Base-by-base conservation (phyloP, 2,329 filamentous ascomycete genomes). In the Ophiostoma angusticollis region DNA sequence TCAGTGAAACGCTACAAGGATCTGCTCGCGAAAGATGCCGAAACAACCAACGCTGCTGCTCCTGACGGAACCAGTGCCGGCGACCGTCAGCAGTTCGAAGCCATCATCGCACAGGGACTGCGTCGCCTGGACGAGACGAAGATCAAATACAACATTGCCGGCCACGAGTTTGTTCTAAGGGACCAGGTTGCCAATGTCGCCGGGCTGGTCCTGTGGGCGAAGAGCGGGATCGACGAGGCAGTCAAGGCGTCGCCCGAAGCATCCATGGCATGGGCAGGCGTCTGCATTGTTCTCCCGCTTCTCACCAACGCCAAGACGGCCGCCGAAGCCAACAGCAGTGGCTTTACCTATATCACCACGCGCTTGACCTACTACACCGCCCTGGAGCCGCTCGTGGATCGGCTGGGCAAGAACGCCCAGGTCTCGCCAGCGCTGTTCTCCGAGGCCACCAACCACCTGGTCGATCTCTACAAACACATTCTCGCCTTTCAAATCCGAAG, bases 201-300 rank as follows among this genome's bases (percentile, higher is more conserved):
- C 4, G 12, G 39, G 0, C 25, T 52, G 4, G 39, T 52, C 3
- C 22, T 48, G 31, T 41, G 47, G 41, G 43, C 45, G 11, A 54
- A 58, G 34, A 34, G 35, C 31, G 48, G 42, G 28, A 45, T 58
- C 21, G 37, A 37, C 8, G 41, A 52, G 7, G 56, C 51, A 13
- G 49, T 54, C 32, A 52, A 53, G 38, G 50, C 32, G 9, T 54
- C 51, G 2, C 54, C 55, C 2, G 47, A 54, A 31, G 57, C 53
- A 14, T 57, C 55, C 6, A 37, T 57, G 7, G 51, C 42, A 3
- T 56, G 52, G 54, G 52, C 52, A 4, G 62, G 60, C 46, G 54
- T 62, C 45, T 58, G 50, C 45, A 35, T 60, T n/a, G 32, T 60
- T 30, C 51, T 62, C 2, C 57, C 58, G 0, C 47, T 61, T 4